Evolutionary conservation across 108 stramenopile species (phyloP).

Genomic region (Skeletonema marinoi): DNA sequence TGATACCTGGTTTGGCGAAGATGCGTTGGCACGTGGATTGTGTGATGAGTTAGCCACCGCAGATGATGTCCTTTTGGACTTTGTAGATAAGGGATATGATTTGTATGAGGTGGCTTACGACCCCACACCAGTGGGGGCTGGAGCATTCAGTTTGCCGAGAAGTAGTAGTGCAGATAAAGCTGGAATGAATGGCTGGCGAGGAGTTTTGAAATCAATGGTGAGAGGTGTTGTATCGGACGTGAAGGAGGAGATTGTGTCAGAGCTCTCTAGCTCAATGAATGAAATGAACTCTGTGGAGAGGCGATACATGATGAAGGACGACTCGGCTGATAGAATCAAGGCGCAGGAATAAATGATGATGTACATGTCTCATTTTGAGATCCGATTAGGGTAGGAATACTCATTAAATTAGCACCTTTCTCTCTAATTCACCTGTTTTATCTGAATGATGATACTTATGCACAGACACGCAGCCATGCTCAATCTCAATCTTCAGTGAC

Average conservation of each 20-base stretch:
- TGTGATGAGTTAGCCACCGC: conserved; percentile 89
- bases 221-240: conserved; percentile 53
- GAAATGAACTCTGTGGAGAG: conserved; percentile 35
- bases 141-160: conserved; percentile 24
- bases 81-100: conserved; percentile 73
- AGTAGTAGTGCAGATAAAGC: conserved; percentile 1
- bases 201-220: conserved; percentile 37
- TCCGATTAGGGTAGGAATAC: no score
- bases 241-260: conserved; percentile 48
- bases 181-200: conserved; percentile 38
- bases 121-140: conserved; percentile 20
- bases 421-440: no score
- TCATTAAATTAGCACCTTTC: no score
- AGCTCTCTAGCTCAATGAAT: conserved; percentile 25
- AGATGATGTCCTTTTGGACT: conserved; percentile 82
- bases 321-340: conserved; percentile 33
- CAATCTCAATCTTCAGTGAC: no score
- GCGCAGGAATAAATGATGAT: not conserved
- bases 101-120: conserved; percentile 69
- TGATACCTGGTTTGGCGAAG: conserved; percentile 93
- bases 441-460: no score
- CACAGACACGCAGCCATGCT: no score
- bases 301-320: conserved; percentile 64
- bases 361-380: no score
- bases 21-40: conserved; percentile 80